phyloP scores from a whole-genome alignment of 345 rosid genomes.

The Raphanus raphanistrum region DNA sequence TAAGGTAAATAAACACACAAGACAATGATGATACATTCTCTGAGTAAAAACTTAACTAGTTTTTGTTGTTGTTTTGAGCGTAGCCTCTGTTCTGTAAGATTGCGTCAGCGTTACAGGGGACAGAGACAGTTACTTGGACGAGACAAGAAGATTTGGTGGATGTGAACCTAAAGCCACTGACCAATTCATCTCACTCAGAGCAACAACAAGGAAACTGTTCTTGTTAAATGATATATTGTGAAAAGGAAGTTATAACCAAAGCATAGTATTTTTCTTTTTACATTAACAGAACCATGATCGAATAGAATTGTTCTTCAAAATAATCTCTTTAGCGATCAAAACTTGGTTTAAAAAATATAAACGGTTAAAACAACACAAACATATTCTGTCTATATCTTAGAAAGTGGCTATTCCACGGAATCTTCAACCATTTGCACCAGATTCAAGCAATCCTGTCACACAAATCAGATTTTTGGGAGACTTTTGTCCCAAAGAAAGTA shows the following conservation, averaged over 20 bases:
- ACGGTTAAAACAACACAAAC: too few relatives aligned
- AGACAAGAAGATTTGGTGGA: constrained; percentile 94
- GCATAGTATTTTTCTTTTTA: too few relatives aligned
- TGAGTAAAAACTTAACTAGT: neutral
- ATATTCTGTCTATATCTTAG: neutral
- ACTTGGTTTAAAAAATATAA: too few relatives aligned
- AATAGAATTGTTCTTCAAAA: too few relatives aligned
- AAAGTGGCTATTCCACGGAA: neutral
- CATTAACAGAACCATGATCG: too few relatives aligned
- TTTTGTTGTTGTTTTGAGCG: constrained; percentile 2
- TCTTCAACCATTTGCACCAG: neutral
- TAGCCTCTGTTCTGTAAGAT: constrained; percentile 93
- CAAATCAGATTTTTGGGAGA: neutral
- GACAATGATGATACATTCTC: neutral
- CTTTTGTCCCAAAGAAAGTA: neutral
- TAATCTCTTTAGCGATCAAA: too few relatives aligned
- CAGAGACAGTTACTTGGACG: constrained; percentile 67
- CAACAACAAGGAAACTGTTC: constrained; percentile 76
- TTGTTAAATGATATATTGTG: constrained; percentile 45
- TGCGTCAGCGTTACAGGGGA: constrained; percentile 82
- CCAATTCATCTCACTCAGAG: constrained; percentile 60
- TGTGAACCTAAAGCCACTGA: constrained; percentile 73
- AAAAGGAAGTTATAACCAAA: too few relatives aligned
- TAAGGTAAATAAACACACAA: constrained; percentile 46
- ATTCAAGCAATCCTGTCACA: neutral